Evolutionary conservation across 441 rosid species (phyloP).

Genomic region (Sinapis alba): DNA sequence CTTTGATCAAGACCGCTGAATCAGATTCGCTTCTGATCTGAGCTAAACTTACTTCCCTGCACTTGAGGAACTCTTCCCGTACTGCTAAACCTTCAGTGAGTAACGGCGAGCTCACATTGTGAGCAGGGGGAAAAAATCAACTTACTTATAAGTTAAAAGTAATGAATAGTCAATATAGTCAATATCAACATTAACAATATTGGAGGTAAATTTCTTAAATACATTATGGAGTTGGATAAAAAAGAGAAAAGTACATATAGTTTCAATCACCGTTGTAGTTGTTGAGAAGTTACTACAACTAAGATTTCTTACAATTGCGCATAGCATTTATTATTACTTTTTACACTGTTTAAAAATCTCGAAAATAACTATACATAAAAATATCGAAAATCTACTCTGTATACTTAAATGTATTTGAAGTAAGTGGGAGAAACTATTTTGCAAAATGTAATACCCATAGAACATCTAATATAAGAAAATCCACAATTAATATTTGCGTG

Average conservation of each 20-base stretch:
- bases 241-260: neutral
- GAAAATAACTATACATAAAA: neutral
- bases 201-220: slow-evolving; percentile 3
- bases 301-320: slow-evolving; percentile 12
- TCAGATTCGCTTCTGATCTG: too few relatives aligned
- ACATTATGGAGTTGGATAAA: neutral
- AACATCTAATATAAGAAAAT: slow-evolving; percentile 13
- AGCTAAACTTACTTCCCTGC: too few relatives aligned
- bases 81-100: too few relatives aligned
- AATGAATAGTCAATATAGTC: neutral
- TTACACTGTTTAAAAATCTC: neutral
- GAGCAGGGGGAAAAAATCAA: too few relatives aligned
- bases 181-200: slow-evolving; percentile 22
- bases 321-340: slow-evolving; percentile 19
- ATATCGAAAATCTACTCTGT: neutral
- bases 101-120: too few relatives aligned
- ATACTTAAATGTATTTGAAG: neutral
- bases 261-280: slow-evolving; percentile 30
- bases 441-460: neutral
- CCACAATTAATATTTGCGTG: slow-evolving; percentile 37
- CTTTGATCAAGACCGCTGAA: too few relatives aligned
- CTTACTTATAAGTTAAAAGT: slow-evolving; percentile 2
- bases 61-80: too few relatives aligned
- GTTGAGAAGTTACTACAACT: slow-evolving; percentile 30
- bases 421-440: slow-evolving; percentile 5